These are phyloP conservation scores for Eutrema heterophyllum DNA, from an alignment of 345 rosid genomes.

Conservation along the genomic window DNA sequence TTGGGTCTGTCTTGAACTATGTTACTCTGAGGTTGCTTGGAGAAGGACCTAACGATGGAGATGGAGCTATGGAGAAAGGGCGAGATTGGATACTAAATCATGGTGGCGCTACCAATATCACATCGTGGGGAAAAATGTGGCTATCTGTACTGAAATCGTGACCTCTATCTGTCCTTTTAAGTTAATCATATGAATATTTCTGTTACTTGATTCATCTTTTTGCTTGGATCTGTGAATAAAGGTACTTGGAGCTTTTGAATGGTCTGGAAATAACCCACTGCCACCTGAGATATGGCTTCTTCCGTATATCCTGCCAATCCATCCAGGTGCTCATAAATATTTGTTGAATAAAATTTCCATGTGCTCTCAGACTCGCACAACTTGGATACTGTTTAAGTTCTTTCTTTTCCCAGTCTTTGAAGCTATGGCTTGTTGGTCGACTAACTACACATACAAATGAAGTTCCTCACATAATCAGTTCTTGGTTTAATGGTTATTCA, in stretches of 20 bases:
- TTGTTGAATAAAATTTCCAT: neutral
- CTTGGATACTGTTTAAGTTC: neutral
- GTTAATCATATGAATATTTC: slow-evolving; percentile 1
- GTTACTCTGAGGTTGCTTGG: slow-evolving; percentile 91
- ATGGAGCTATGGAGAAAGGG: slow-evolving; percentile 77
- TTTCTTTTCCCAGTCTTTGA: neutral
- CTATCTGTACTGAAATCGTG: slow-evolving; percentile 68
- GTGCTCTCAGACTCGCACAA: neutral
- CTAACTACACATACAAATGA: neutral
- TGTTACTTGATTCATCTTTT: slow-evolving; percentile 10
- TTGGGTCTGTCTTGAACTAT: slow-evolving; percentile 84
- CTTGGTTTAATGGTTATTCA: neutral
- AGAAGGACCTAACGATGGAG: slow-evolving; percentile 85
- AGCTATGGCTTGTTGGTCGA: neutral
- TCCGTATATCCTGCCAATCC: slow-evolving; percentile 75
- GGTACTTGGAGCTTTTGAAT: slow-evolving; percentile 94
- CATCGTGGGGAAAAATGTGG: slow-evolving; percentile 99
- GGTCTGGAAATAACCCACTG: slow-evolving; percentile 95
- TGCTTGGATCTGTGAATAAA: slow-evolving; percentile 31
- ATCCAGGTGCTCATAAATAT: slow-evolving; percentile 63
- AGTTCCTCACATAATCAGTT: neutral
- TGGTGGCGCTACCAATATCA: slow-evolving; percentile 87
- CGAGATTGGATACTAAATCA: slow-evolving; percentile 79
- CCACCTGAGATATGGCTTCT: slow-evolving; percentile 99
- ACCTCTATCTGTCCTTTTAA: neutral